Evolutionary conservation across 163 green algal species (phyloP), one percentile per base, ranked within the genome.

Genomic region (Coccomyxa subellipsoidea): DNA sequence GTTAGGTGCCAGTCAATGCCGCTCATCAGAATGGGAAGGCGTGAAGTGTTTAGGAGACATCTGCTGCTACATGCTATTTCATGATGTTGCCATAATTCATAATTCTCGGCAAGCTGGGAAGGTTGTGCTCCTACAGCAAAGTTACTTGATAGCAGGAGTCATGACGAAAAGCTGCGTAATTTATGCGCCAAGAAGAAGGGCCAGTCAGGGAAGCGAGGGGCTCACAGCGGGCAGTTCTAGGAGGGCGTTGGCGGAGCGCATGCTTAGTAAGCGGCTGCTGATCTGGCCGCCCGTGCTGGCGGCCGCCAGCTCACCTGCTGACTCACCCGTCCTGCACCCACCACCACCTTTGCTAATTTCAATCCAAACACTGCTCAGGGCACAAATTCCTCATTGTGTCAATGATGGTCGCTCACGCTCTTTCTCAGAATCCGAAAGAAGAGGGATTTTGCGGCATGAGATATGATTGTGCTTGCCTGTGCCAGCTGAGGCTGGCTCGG

Each of bases 231-330:
- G 95, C 2, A 99, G 86, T 86, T 99, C 95, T 47, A 99, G 85
- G 36, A 99, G 88, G 7, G 91, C 94, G 79, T 98, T 98, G 29
- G 96, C 90, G 2, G 85, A 89, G 2, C 92, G 87, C 78, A 97
- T 93, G 40, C 89, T 96, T 18, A 98, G 89, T 73, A 99, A 88
- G n/a, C 96, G 87, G 84, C 92, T 97, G 89, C 92, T 98, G 84
- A 97, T 95, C 90, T 99, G 97, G 47, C 94, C 93, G 35, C 97
- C 96, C 0, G 97, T 99, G 84, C 87, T 94, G 0, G 88, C 36
- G 0, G 96, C 96, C 69, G 95, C 84, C 82, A 97, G 85, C 83
- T 88, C 82, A 75, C 83, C 80, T 35, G 23, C 54, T 71, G 69
- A 18, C 31, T 38, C 35, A 35, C 25, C 35, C 81, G 71, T 12